phyloP scores from a whole-genome alignment of 768 basidiomycete genomes.

The Omphalotus guepiniiformis region DNA sequence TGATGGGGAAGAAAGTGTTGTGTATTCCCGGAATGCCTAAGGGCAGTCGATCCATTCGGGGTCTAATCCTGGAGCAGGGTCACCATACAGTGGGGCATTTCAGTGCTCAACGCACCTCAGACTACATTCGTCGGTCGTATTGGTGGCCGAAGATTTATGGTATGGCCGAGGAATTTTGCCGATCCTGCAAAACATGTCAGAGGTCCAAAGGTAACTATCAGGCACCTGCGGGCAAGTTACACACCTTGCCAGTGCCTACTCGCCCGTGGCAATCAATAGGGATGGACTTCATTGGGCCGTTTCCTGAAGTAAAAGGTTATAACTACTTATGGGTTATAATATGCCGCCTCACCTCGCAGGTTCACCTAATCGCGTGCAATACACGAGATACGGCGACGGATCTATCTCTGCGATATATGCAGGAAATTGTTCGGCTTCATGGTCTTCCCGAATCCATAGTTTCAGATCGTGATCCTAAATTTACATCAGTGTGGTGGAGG shows the following conservation, averaged over 20 bases:
- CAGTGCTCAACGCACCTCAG: conserved; percentile 10
- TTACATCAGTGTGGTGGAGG: conserved; percentile 29
- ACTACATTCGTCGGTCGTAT: conserved; percentile 10
- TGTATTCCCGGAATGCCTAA: neutral
- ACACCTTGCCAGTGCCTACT: conserved; percentile 11
- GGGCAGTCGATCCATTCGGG: conserved; percentile 2
- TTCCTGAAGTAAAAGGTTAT: neutral
- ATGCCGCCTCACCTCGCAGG: conserved; percentile 11
- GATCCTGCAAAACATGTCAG: conserved; percentile 11
- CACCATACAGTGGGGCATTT: conserved; percentile 23
- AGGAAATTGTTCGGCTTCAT: conserved; percentile 10
- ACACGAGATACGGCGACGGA: conserved; percentile 11
- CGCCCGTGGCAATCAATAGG: conserved; percentile 20
- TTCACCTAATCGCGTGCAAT: conserved; percentile 12
- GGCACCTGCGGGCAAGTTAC: conserved; percentile 7
- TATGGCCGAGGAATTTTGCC: conserved; percentile 8
- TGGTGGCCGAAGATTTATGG: conserved; percentile 10
- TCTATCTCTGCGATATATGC: conserved; percentile 10
- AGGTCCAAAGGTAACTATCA: neutral
- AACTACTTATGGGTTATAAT: conserved; percentile 22
- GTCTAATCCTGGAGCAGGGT: conserved; percentile 14
- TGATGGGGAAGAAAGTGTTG: neutral
- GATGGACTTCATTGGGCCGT: conserved; percentile 3
- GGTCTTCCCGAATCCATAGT: conserved; percentile 19
- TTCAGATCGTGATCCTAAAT: conserved; percentile 26